Conservation (phyloP, 768 basidiomycete genomes). For the Trametes maxima region DNA sequence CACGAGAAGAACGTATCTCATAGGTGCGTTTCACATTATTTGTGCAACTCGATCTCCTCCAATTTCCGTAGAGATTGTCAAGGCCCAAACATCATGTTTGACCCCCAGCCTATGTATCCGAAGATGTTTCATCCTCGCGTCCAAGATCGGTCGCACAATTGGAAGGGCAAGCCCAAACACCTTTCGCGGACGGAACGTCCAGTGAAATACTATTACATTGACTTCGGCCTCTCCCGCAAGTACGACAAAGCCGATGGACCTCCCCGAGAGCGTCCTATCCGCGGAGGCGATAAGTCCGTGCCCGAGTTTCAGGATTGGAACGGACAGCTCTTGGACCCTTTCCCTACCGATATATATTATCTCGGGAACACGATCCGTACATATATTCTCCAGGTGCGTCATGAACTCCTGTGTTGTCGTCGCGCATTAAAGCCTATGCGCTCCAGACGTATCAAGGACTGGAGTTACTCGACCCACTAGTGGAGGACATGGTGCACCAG, state of each 20-base stretch:
- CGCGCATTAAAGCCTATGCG: background rate
- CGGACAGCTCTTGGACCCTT: constrained; percentile 12
- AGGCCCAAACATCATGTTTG: constrained; percentile 24
- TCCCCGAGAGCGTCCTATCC: constrained; percentile 33
- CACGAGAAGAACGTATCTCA: background rate
- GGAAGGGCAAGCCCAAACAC: constrained; percentile 26
- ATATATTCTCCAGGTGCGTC: background rate
- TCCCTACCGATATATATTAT: constrained; percentile 39
- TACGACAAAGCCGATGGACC: constrained; percentile 32
- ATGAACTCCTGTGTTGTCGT: background rate
- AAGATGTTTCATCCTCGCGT: constrained; percentile 32
- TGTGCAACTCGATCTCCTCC: constrained; percentile 1
- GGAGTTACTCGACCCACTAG: constrained; percentile 36
- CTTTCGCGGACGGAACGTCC: constrained; percentile 35
- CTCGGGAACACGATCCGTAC: constrained; percentile 36
- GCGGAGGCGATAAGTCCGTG: constrained; percentile 45
- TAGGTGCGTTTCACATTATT: background rate
- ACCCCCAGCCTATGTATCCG: constrained; percentile 26
- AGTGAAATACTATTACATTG: constrained; percentile 38
- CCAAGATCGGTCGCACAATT: constrained; percentile 23
- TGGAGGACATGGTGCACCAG: constrained; percentile 36
- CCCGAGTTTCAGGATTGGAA: constrained; percentile 33
- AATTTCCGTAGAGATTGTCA: constrained; percentile 17
- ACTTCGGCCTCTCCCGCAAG: constrained; percentile 39
- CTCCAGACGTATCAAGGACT: constrained; percentile 28